Evolutionary conservation across 2,329 filamentous ascomycete genomes (phyloP).

Genomic region (Chaetomium globosum): DNA sequence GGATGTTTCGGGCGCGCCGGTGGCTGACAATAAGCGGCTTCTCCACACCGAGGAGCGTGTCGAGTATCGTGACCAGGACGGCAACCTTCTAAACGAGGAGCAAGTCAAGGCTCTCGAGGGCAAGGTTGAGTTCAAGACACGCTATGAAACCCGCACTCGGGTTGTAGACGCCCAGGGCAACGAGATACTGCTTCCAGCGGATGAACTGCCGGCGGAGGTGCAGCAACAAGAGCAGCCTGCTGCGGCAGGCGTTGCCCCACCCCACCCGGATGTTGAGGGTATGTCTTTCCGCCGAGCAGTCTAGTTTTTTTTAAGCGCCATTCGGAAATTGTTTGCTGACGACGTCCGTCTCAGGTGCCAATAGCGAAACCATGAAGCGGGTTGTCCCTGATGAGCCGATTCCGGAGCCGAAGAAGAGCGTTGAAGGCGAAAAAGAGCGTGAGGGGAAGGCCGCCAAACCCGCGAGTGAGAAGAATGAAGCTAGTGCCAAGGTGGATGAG

Average conservation of each 20-base stretch:
- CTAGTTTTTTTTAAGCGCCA: not conserved
- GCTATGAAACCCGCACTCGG: constrained; percentile 91
- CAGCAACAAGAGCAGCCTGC: constrained; percentile 30
- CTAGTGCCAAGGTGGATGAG: constrained; percentile 39
- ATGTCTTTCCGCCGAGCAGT: constrained; percentile 5
- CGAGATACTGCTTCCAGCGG: constrained; percentile 61
- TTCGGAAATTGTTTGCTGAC: constrained; percentile 14
- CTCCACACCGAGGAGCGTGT: constrained; percentile 73
- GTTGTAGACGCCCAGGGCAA: constrained; percentile 79
- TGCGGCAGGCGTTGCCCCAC: constrained; percentile 54
- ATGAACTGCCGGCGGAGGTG: constrained; percentile 40
- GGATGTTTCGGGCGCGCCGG: constrained; percentile 53
- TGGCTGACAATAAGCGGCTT: constrained; percentile 52
- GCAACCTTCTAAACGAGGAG: constrained; percentile 81
- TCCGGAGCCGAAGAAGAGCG: constrained; percentile 52
- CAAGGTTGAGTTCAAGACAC: constrained; percentile 93
- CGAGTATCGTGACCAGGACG: constrained; percentile 93
- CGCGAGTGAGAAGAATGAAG: constrained; percentile 64
- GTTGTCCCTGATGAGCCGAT: constrained; percentile 45
- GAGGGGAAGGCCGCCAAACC: constrained; percentile 61
- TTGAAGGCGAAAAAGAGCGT: constrained; percentile 62
- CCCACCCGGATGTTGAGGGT: constrained; percentile 61
- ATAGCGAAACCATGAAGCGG: constrained; percentile 58
- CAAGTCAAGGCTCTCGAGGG: constrained; percentile 83
- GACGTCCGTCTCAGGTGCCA: constrained; percentile 47